Base-by-base conservation (phyloP, 148 eudicot species). In the Heliosperma pusillum region DNA sequence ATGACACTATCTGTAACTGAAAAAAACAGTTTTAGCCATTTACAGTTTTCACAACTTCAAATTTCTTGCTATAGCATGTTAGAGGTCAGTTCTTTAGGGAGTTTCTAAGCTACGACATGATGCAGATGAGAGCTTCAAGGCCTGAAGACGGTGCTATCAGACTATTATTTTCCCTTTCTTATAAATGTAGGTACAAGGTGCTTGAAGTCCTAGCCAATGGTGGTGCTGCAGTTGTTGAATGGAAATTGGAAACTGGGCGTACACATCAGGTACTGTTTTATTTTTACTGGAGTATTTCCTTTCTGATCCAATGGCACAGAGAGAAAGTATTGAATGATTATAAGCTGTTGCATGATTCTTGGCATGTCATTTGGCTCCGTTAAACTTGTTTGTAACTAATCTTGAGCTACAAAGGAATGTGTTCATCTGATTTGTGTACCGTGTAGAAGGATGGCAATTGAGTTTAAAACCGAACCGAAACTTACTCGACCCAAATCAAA, bases 211-310 rank as follows among this genome's bases (percentile, higher is more conserved):
- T 91, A 74, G 96, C 88, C 78, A 86, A 90, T 74, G 98, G 97
- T 78, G 97, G 93, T 59, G 91, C 89, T 73, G 97, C 98, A 75
- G 82, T 95, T 71, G 93, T 95, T 74, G 98, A 92, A 67, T 95
- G 98, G 98, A 89, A 88, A 76, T 77, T 95, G 26, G 98, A 92
- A 82, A 95, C 98, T 68, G 98, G 98, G 24, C 93, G 98, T 64
- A 95, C 98, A 67, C 98, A 95, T 88, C 97, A 95, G 98, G 98
- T 92, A 71, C 71, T 52, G 25, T 55, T 62, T 63, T 50, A 19
- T 36, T 50, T 69, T 45, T 57, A 58, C 67, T 80, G 61, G 16
- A 56, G 10, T 45, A 12, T 53, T 59, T 55, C 7, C 27, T 16
- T 26, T 58, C 29, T 22, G 61, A 24, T 20, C 50, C 66, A 60